Percentiles rank a stretch among this genome's conserved stretches.
These are phyloP conservation scores for Bauhinia variegata DNA, from an alignment of 306 rosid species.

Conservation along the genomic window DNA sequence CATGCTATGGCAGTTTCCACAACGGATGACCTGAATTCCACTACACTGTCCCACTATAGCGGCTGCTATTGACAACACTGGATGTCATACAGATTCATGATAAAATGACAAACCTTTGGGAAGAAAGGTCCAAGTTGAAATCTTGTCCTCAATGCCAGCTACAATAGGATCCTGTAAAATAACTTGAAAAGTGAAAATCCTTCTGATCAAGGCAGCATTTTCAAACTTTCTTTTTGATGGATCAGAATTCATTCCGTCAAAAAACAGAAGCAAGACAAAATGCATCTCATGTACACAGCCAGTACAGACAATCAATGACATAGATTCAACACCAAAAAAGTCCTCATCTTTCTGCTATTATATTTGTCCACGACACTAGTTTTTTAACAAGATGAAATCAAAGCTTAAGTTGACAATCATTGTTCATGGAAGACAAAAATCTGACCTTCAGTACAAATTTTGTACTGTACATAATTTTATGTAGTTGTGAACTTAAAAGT, in stretches of 20 bases:
- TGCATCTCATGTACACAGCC: slow-evolving; percentile 2
- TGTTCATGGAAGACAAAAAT: neutral
- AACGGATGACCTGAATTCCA: no score
- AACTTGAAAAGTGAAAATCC: slow-evolving; percentile 26
- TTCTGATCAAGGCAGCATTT: slow-evolving; percentile 11
- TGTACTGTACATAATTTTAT: neutral
- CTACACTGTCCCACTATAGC: no score
- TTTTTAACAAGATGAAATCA: slow-evolving; percentile 8
- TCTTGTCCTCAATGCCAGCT: slow-evolving; percentile 92
- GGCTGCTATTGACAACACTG: no score
- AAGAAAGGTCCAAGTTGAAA: slow-evolving; percentile 95
- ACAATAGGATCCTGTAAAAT: slow-evolving; percentile 79
- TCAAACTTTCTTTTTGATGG: neutral
- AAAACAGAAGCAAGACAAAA: slow-evolving; percentile 10
- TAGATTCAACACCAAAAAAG: slow-evolving; percentile 24
- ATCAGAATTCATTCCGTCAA: neutral
- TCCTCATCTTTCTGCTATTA: neutral
- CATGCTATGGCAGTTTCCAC: no score
- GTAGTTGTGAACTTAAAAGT: slow-evolving; percentile 9
- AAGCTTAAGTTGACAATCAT: slow-evolving; percentile 3
- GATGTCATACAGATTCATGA: neutral
- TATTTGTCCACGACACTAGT: slow-evolving; percentile 2
- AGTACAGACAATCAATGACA: neutral
- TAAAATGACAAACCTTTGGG: slow-evolving; percentile 74
- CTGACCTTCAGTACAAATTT: slow-evolving; percentile 14